These are phyloP conservation scores for Collybiopsis luxurians DNA, from an alignment of 768 basidiomycete species.

Conservation along the genomic window DNA sequence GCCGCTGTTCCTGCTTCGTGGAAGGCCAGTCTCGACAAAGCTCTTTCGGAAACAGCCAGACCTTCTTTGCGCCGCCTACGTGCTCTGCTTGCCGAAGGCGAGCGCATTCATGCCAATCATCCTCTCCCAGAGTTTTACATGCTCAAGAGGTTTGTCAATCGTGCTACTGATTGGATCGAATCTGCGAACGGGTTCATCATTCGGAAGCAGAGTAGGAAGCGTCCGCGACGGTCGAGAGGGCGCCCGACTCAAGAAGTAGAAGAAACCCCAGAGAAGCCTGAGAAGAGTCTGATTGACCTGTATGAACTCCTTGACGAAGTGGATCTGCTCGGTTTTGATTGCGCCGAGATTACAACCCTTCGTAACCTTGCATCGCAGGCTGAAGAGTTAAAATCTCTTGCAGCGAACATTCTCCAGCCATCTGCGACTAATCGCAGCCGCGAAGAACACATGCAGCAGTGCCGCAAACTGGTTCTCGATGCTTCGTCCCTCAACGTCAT, in stretches of 20 bases:
- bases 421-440: slow-evolving; percentile 42
- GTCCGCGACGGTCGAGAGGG: slow-evolving; percentile 62
- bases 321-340: slow-evolving; percentile 79
- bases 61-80: slow-evolving; percentile 78
- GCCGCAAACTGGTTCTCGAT: slow-evolving; percentile 66
- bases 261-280: slow-evolving; percentile 67
- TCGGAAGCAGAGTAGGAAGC: slow-evolving; percentile 78
- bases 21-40: slow-evolving; percentile 64
- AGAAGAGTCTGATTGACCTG: slow-evolving; percentile 69
- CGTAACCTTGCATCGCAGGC: slow-evolving; percentile 56
- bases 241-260: slow-evolving; percentile 47
- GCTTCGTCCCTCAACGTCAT: slow-evolving; percentile 80
- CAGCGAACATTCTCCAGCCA: slow-evolving; percentile 47
- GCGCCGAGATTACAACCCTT: slow-evolving; percentile 65
- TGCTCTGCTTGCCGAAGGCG: slow-evolving; percentile 83
- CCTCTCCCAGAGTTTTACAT: slow-evolving; percentile 66
- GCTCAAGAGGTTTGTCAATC: slow-evolving; percentile 75
- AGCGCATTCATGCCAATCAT: slow-evolving; percentile 65
- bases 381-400: slow-evolving; percentile 60
- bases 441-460: slow-evolving; percentile 59
- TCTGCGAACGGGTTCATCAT: slow-evolving; percentile 74
- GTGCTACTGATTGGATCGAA: slow-evolving; percentile 89
- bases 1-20: slow-evolving; percentile 75
- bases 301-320: slow-evolving; percentile 69
- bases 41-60: slow-evolving; percentile 64